Evolutionary conservation across 495 filamentous ascomycete genomes (phyloP), one percentile per base, ranked within the genome.

Genomic region (Penicillium coffeae): DNA sequence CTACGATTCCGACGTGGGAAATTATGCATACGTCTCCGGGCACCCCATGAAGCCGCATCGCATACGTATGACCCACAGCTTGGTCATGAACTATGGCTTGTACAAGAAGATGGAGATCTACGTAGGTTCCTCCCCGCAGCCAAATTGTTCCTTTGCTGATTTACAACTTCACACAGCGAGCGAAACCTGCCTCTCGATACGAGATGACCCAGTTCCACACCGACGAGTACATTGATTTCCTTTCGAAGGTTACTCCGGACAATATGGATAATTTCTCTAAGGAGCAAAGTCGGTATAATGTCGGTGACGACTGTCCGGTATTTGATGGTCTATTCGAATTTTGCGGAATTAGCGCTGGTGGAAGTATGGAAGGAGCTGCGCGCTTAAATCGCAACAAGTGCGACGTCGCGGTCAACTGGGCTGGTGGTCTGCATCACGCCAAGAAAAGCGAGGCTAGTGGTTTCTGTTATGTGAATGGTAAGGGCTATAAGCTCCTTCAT

Each of bases 171-270:
- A 30, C 38, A 19, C 58, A 96, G 91, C 89, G 93, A 57, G 93
- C 93, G 35, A 99, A 99, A 75, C 93, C 93, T 8, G 93, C 93
- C 13, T 92, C 89, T 21, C 90, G 88, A 48, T 86, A 87, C 54
- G 93, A 99, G 63, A 99, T 99, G 93, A 96, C 93, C 47, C 94
- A 97, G 64, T 99, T 97, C 63, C 93, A 99, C 68, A 96, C 93
- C 7, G 93, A 99, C 65, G 93, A 99, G 68, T 99, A 99, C 66
- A 91, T 99, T 59, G 94, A 99, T 46, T 99, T 99, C 68, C 73
- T 99, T 15, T 86, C 89, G 45, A 90, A 90, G 55, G 94, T 99
- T 18, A 97, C 93, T 0, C 94, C 93, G 4, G 93, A 97, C 65
- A 99, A 99, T 60, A 99, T 99, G 94, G 93, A 99, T 50, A 74